Conservation (phyloP, 1,284 basidiomycete species). For the Puccinia brachypodii region DNA sequence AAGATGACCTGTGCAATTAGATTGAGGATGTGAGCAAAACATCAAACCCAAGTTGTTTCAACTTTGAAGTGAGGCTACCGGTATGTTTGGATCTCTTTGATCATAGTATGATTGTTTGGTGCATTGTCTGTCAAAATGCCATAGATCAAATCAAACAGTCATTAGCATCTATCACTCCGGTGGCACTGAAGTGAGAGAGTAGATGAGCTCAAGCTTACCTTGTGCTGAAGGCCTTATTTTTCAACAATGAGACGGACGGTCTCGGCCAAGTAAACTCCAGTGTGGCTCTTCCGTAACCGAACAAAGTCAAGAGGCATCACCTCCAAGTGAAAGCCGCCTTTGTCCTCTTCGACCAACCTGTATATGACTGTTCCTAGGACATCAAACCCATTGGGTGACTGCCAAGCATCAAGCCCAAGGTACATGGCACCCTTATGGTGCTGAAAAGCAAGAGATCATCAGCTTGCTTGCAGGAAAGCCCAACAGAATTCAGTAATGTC, state of each 20-base stretch:
- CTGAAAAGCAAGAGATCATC: not conserved
- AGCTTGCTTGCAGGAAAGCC: not conserved
- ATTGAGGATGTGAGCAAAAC: not conserved
- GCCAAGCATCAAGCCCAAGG: not conserved
- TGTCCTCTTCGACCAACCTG: not conserved
- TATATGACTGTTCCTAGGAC: not conserved
- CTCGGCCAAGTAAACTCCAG: not conserved
- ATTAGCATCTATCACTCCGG: not conserved
- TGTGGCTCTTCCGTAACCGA: not conserved
- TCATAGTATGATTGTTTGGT: not conserved
- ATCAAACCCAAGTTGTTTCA: not conserved
- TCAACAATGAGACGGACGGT: not conserved
- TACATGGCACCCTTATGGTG: not conserved
- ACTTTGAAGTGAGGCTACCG: not conserved
- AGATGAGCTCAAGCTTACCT: not conserved
- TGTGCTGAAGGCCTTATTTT: not conserved
- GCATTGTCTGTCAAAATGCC: not conserved
- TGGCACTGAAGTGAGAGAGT: not conserved
- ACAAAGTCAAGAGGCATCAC: not conserved
- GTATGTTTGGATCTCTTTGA: not conserved
- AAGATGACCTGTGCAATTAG: not conserved
- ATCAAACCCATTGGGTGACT: not conserved
- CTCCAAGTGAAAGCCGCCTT: too few species aligned
- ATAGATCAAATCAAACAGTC: not conserved
- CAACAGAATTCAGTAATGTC: too few species aligned